phyloP scores from a whole-genome alignment of 1,139 yeast genomes.

The Pichia terricola region DNA sequence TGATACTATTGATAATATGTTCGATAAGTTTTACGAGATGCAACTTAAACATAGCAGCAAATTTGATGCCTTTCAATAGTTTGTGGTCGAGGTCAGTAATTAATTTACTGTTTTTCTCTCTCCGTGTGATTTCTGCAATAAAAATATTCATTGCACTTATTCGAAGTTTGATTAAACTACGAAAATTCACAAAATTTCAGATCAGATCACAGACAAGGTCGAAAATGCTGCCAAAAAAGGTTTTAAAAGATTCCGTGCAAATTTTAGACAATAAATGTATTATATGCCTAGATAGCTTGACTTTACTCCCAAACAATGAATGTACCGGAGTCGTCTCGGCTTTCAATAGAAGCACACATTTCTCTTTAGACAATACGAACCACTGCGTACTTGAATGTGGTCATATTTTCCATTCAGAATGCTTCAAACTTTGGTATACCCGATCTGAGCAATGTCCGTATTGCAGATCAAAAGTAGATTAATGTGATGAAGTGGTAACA shows the following conservation, averaged over 20 bases:
- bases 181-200: constrained; percentile 9
- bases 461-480: constrained; percentile 27
- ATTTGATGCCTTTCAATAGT: constrained; percentile 6
- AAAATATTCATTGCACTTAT: constrained; percentile 15
- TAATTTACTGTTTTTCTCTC: constrained; percentile 11
- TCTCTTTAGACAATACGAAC: neutral
- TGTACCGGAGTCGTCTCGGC: neutral
- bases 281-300: neutral
- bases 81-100: constrained; percentile 11
- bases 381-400: constrained; percentile 25
- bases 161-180: constrained; percentile 16
- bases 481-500: no score
- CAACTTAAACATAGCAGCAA: constrained; percentile 6
- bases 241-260: neutral
- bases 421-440: constrained; percentile 38
- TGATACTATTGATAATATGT: constrained; percentile 14
- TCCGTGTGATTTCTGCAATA: constrained; percentile 15
- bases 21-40: constrained; percentile 12
- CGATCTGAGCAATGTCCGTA: constrained; percentile 38
- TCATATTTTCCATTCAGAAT: constrained; percentile 38
- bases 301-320: no score
- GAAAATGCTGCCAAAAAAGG: neutral
- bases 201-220: neutral
- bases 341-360: neutral
- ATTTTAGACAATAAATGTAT: neutral